phyloP scores from a whole-genome alignment of 2,329 filamentous ascomycete genomes.

The Aspergillaceae sp. region DNA sequence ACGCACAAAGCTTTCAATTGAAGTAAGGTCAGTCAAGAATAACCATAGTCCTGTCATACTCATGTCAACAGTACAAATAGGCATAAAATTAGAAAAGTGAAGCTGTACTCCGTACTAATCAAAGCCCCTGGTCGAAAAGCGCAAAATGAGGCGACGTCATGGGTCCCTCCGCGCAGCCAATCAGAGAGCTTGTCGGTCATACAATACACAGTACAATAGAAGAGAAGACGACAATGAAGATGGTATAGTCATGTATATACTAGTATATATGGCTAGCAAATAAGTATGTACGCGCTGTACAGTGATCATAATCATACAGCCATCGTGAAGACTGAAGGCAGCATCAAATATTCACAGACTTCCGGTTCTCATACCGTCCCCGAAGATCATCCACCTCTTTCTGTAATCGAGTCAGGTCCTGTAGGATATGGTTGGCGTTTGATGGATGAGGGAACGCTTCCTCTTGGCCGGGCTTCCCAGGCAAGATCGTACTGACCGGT shows the following conservation, averaged over 20 bases:
- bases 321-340: not conserved
- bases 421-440: constrained; percentile 54
- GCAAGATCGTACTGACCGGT: constrained; percentile 6
- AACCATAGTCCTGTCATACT: too few relatives aligned
- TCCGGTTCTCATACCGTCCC: constrained; percentile 29
- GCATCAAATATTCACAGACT: constrained; percentile 12
- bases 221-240: too few relatives aligned
- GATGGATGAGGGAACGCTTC: constrained; percentile 29
- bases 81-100: not conserved
- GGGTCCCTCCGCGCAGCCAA: not conserved
- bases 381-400: constrained; percentile 60
- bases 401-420: constrained; percentile 63
- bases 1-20: too few relatives aligned
- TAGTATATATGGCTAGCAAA: too few relatives aligned
- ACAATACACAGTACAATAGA: not conserved
- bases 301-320: too few relatives aligned
- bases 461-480: constrained; percentile 15
- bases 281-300: too few relatives aligned
- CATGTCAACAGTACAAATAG: not conserved
- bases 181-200: not conserved
- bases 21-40: too few relatives aligned
- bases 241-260: too few relatives aligned
- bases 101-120: too few relatives aligned
- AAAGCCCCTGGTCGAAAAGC: too few relatives aligned
- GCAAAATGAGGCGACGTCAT: constrained; percentile 1